These are phyloP conservation scores for Thalassiosira livingstoniorum DNA, from an alignment of 352 stramenopile species.

Conservation along the genomic window DNA sequence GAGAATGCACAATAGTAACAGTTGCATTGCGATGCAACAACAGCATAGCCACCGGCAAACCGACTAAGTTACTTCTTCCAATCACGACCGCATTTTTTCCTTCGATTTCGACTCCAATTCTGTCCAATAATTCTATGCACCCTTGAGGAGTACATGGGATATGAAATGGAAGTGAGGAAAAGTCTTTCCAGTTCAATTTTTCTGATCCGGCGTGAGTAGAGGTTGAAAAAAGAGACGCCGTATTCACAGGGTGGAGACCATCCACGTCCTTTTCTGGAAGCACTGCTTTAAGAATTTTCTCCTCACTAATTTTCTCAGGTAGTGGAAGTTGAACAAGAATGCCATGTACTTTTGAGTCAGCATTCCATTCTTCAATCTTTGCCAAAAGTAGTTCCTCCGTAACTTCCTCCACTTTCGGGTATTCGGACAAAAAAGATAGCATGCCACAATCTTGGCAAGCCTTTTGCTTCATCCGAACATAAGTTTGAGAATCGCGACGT, in stretches of 20 bases:
- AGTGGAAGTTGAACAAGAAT: conserved; percentile 98
- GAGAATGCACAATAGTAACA: conserved; percentile 97
- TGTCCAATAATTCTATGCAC: conserved; percentile 95
- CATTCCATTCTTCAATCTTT: conserved; percentile 89
- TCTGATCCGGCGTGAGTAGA: conserved; percentile 88
- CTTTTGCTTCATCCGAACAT: conserved; percentile 99
- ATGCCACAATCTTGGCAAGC: conserved; percentile 95
- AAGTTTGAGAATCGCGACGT: conserved; percentile 94
- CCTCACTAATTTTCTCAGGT: conserved; percentile 92
- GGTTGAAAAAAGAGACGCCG: conserved; percentile 90
- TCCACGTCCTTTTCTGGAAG: conserved; percentile 96
- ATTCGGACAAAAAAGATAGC: conserved; percentile 86
- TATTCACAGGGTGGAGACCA: conserved; percentile 97
- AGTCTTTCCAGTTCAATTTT: conserved; percentile 70
- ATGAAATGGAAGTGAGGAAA: conserved; percentile 77
- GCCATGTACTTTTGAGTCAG: conserved; percentile 90
- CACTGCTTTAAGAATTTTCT: conserved; percentile 93
- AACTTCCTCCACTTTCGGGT: conserved; percentile 59
- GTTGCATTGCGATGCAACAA: conserved; percentile 96
- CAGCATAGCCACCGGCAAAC: conserved; percentile 94
- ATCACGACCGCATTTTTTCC: conserved; percentile 97
- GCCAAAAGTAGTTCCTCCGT: conserved; percentile 69
- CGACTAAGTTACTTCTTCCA: conserved; percentile 97
- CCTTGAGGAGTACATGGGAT: conserved; percentile 97
- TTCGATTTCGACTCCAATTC: conserved; percentile 88